Conservation (phyloP, 768 basidiomycete species). For the Serendipita sp. region DNA sequence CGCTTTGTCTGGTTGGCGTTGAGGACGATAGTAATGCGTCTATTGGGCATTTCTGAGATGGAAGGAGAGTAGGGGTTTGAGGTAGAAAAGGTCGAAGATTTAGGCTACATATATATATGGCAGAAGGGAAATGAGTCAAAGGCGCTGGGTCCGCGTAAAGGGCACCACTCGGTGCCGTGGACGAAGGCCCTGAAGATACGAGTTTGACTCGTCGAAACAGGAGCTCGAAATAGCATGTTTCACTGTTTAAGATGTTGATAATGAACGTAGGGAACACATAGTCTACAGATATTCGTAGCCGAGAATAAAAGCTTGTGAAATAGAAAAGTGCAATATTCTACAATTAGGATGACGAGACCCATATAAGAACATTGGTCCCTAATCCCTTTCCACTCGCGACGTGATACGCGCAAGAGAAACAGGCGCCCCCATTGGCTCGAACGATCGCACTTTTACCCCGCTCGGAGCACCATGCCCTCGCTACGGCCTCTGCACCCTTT, state of each 20-base stretch:
- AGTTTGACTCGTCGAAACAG: too few relatives aligned
- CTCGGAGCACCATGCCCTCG: constrained; percentile 6
- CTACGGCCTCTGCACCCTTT: constrained; percentile 3
- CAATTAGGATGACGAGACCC: neutral
- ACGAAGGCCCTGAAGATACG: too few relatives aligned
- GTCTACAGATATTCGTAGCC: too few relatives aligned
- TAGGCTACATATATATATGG: neutral
- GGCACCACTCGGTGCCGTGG: too few relatives aligned
- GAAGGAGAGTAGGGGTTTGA: neutral
- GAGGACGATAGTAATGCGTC: constrained; percentile 20
- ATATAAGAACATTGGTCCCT: neutral
- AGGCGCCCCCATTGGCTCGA: neutral
- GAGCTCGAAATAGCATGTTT: too few relatives aligned
- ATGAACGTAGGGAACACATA: too few relatives aligned
- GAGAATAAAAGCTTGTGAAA: too few relatives aligned
- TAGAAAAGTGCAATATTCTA: too few relatives aligned
- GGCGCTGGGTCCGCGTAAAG: too few relatives aligned
- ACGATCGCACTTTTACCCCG: constrained; percentile 2
- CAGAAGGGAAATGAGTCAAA: neutral
- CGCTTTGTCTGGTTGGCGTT: constrained; percentile 22
- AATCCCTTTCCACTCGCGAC: neutral
- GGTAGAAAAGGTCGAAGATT: neutral
- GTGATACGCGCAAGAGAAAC: neutral
- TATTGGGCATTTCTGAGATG: constrained; percentile 16
- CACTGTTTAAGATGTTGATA: too few relatives aligned